Evolutionary conservation across 169 alveolate species (phyloP), one percentile per base, ranked within the genome.

Genomic region (Cryptosporidium ubiquitum): DNA sequence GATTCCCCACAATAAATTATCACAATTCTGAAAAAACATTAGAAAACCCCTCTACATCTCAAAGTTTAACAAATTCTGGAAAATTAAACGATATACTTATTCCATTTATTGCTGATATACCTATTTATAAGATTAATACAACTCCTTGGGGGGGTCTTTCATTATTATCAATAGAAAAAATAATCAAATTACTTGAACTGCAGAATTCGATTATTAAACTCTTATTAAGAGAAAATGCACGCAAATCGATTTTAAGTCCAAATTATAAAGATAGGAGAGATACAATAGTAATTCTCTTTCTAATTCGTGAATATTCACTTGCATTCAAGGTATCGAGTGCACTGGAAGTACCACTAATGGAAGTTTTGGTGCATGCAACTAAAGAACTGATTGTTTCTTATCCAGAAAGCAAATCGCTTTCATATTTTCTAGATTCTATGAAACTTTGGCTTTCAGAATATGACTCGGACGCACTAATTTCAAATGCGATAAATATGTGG

Each of bases 141-240:
- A 39, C 89, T 16, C 75, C 89, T 58, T 79, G 89, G 89, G 89
- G 89, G 1, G 89, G 89, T 12, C 64, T 79, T 16, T 64, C 89
- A 37, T 33, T 37, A 42, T 9, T 18, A 16, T 37, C 69, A 14
- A 23, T 79, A 37, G 51, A 58, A 40, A 58, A 31, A 42, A 79
- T 79, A 40, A 61, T 64, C 4, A 42, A n/a, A 14, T 49, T 79
- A 2, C 18, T 79, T 23, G 89, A 64, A n/a, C 64, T 79, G 1
- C 89, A 79, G 14, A 66, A 23, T 23, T 42, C 61, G 0, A 61
- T 79, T 14, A 42, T 29, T 26, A 35, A n/a, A 26, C 39, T 14
- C 58, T 39, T 79, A 23, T 12, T 47, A 10, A 61, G 51, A 40
- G 75, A 61, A 37, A 47, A 18, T 49, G 39, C 89, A 31, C 6